Conservation (phyloP, 2,329 filamentous ascomycete species). For the Cadophora luteo-olivacea region DNA sequence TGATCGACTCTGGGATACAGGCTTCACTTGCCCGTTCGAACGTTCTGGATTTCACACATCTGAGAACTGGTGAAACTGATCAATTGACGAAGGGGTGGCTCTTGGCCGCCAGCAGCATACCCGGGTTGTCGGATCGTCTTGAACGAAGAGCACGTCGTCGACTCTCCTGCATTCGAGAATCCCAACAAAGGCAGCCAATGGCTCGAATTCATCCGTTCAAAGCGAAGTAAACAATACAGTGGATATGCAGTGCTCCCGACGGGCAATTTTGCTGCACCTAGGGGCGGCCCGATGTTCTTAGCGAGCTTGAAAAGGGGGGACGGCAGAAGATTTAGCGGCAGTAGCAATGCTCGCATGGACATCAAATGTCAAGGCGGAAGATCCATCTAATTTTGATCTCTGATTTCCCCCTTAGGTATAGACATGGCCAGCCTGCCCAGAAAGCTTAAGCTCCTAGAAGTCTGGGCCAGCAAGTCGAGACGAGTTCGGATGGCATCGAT, state of each 20-base stretch:
- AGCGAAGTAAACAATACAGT: neutral
- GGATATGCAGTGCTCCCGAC: neutral
- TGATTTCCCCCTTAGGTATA: neutral
- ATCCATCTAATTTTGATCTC: neutral
- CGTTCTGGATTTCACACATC: neutral
- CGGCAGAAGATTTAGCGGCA: neutral
- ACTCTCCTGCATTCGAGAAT: neutral
- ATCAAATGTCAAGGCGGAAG: neutral
- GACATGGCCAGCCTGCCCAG: neutral
- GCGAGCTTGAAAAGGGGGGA: neutral
- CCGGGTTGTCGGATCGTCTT: neutral
- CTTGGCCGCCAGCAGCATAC: too few relatives aligned
- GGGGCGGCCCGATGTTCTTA: neutral
- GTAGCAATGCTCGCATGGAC: neutral
- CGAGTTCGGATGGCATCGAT: constrained; percentile 11
- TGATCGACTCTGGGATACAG: constrained; percentile 2
- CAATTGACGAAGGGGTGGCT: neutral
- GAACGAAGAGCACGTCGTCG: neutral
- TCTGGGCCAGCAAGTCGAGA: constrained; percentile 1
- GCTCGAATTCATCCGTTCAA: too few relatives aligned
- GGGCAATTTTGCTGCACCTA: neutral
- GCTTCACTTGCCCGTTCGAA: constrained; percentile 14
- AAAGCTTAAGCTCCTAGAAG: neutral
- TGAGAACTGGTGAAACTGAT: neutral
- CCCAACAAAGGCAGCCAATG: neutral